A percentile compares a stretch with the other conserved stretches of the same genome.
These are phyloP conservation scores for Silene noctiflora DNA, from an alignment of 179 eudicot species.

Conservation along the genomic window DNA sequence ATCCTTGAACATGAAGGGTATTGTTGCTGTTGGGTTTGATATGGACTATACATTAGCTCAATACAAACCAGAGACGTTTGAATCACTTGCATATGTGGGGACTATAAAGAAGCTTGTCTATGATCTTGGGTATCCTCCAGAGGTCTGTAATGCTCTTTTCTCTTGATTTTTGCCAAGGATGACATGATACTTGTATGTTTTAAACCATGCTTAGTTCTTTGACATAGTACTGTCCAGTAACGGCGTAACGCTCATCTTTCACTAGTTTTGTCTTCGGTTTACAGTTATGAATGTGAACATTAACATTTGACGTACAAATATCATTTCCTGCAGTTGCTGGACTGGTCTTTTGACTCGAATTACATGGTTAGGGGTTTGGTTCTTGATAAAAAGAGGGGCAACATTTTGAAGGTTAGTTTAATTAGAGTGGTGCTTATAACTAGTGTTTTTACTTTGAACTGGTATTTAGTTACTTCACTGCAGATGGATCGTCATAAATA, in stretches of 20 bases:
- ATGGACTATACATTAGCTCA: conserved; percentile 99
- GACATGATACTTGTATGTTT: conserved; percentile 5
- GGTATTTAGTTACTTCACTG: conserved; percentile 14
- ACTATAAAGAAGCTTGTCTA: conserved; percentile 82
- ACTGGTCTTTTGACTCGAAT: conserved; percentile 90
- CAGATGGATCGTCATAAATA: conserved; percentile 99
- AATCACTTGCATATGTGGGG: conserved; percentile 91
- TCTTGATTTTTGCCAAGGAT: conserved; percentile 7
- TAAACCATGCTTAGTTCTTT: neutral
- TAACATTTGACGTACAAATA: conserved; percentile 18
- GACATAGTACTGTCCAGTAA: neutral
- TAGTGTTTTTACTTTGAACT: conserved; percentile 9
- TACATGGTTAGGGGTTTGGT: conserved; percentile 99
- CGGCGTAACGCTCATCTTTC: neutral
- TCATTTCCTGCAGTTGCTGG: conserved; percentile 57
- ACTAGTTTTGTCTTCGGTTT: neutral
- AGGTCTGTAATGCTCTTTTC: conserved; percentile 46
- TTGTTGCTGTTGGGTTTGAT: conserved; percentile 94
- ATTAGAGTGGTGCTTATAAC: neutral
- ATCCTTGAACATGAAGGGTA: conserved; percentile 86
- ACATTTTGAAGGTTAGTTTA: conserved; percentile 76
- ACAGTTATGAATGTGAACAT: conserved; percentile 6
- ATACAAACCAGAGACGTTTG: conserved; percentile 84
- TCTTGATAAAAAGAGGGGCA: conserved; percentile 95
- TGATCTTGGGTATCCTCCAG: conserved; percentile 81